These are phyloP conservation scores for Epicoccum sorghinum DNA, from an alignment of 2,329 filamentous ascomycete species.

Conservation along the genomic window DNA sequence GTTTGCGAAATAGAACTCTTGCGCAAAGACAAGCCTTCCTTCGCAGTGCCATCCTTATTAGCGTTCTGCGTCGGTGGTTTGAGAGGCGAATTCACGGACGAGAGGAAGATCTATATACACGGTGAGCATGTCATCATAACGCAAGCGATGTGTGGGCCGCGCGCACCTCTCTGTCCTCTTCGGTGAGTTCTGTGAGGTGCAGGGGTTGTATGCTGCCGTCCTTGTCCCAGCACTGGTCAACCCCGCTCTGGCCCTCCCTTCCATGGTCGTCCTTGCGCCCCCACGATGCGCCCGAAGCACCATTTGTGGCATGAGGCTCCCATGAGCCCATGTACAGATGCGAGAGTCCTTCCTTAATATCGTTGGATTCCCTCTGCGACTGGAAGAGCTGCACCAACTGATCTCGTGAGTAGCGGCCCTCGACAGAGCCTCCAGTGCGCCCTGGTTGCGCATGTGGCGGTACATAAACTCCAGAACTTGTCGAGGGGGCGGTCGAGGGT, in stretches of 20 bases:
- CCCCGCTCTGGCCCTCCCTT: slow-evolving; percentile 75
- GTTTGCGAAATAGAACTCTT: slow-evolving; percentile 83
- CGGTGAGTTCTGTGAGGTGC: slow-evolving; percentile 72
- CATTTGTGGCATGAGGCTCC: slow-evolving; percentile 76
- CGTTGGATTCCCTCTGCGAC: slow-evolving; percentile 59
- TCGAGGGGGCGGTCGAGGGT: slow-evolving; percentile 43
- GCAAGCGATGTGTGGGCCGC: slow-evolving; percentile 23
- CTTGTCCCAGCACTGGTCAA: slow-evolving; percentile 91
- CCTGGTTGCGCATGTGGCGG: slow-evolving; percentile 65
- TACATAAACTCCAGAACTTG: slow-evolving; percentile 61
- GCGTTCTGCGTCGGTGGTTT: slow-evolving; percentile 77
- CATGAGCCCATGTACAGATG: slow-evolving; percentile 76
- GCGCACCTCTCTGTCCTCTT: slow-evolving; percentile 68
- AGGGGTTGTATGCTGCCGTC: slow-evolving; percentile 73
- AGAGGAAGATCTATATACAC: slow-evolving; percentile 70
- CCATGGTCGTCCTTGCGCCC: slow-evolving; percentile 74
- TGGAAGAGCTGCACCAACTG: slow-evolving; percentile 78
- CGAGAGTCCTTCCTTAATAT: slow-evolving; percentile 65
- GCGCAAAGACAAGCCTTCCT: slow-evolving; percentile 67
- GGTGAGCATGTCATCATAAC: slow-evolving; percentile 2
- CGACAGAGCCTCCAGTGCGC: slow-evolving; percentile 62
- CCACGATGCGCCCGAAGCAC: slow-evolving; percentile 66
- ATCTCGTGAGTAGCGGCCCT: slow-evolving; percentile 76
- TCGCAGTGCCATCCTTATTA: slow-evolving; percentile 66
- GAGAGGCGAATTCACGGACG: slow-evolving; percentile 90